Conservation (phyloP, 192 early-diverging fungal species). For the Coemansia sp. region DNA sequence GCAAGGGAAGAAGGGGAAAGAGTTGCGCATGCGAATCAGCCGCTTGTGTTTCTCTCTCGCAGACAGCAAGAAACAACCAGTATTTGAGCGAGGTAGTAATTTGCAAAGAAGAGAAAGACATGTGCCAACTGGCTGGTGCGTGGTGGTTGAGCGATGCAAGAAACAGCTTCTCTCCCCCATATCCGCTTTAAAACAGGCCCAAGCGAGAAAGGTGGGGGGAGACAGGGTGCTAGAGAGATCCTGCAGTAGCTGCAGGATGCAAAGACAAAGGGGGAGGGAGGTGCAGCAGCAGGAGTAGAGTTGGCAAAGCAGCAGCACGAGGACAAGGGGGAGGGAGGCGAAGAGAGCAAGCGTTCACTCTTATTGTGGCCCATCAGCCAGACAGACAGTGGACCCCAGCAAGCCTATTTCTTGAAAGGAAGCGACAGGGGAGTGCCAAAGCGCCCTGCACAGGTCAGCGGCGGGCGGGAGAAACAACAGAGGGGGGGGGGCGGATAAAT, state of each 20-base stretch:
- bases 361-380: not conserved
- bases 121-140: not conserved
- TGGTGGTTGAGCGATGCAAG: slow-evolving; percentile 2
- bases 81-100: not conserved
- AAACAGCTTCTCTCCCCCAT: not conserved
- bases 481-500: too few relatives aligned
- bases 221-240: not conserved
- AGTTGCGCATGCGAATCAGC: not conserved
- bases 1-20: not conserved
- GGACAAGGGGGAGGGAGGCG: not conserved
- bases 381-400: not conserved
- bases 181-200: not conserved
- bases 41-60: not conserved
- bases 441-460: not conserved
- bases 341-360: not conserved
- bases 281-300: not conserved
- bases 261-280: slow-evolving; percentile 1
- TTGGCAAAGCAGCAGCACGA: not conserved
- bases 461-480: too few relatives aligned
- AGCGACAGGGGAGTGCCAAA: too few relatives aligned
- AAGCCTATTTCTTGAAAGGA: not conserved
- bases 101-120: not conserved
- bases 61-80: not conserved
- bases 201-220: not conserved
- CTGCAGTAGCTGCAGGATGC: not conserved